Evolutionary conservation across 768 basidiomycete genomes (phyloP), one percentile per base, ranked within the genome.

Genomic region (Boletus sensibilis): DNA sequence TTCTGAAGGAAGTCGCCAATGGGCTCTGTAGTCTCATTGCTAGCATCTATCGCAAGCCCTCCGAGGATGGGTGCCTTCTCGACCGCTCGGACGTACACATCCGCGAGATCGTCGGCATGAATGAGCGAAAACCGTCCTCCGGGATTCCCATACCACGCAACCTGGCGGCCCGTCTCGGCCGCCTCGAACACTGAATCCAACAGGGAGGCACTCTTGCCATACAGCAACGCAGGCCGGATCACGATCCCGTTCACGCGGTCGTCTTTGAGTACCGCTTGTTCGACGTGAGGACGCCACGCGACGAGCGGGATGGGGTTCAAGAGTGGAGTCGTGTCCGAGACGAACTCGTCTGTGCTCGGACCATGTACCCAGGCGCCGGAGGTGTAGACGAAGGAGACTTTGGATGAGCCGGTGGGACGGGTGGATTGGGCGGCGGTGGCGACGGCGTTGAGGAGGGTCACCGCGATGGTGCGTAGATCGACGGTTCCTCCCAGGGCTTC

Each of bases 91-190:
- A 76, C 52, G 49, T 69, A 74, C 13, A 70, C 29, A 42, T 75
- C 73, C 11, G 74, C 74, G 21, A 72, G 61, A 52, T 74, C 74
- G 42, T 76, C 74, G 5, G 50, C 16, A 49, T 76, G 73, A 18
- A 76, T 66, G 18, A 69, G 57, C 12, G 64, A 41, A 21, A 62
- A 57, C n/a, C 72, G 65, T 12, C 64, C 54, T 7, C 66, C 72
- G 0, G 63, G 62, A 43, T 63, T 65, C 20, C 71, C 73, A 21
- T 63, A 59, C 60, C 64, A 67, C 6, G 53, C 55, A 6, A 69
- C 62, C 48, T 61, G 62, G 7, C 64, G 62, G 2, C 47, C 57
- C 1, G 34, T 21, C 25, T 56, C 62, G 12, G 71, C 64, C 0
- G 52, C 56, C 21, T 65, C 61, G 53, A 76, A 75, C 18, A 69